Base-by-base conservation (phyloP, 352 stramenopile species). In the Globisporangium echinulatum region DNA sequence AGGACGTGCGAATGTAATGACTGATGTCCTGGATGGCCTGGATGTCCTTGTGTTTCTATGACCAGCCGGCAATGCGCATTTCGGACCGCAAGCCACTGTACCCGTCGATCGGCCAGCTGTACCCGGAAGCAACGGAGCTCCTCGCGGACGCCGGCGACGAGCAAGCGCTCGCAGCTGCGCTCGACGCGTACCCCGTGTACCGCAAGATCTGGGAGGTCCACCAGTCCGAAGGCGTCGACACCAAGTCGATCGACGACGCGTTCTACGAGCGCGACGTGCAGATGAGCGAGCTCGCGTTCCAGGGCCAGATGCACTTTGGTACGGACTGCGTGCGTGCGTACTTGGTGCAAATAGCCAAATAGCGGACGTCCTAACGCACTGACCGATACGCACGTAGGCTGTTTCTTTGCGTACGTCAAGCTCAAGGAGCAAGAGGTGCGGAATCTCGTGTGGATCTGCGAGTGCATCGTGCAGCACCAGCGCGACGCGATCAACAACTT, bases 351-450 rank as follows among this genome's bases (percentile, higher is more conserved):
- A 6, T 52, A 11, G 15, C 25, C 25, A 33, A 33, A 33, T 33
- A 33, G 25, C 25, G 25, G 3, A 3, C 25, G 25, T 33, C 25
- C 25, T 33, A 33, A 14, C 25, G 5, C 19, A 17, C 49, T 53
- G 4, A 44, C 14, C 3, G 0, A n/a, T 39, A 5, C 15, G 49
- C 13, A 13, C 42, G 7, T 55, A 87, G 78, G 74, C 8, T 92
- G 87, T 64, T 99, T 99, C 77, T 99, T 99, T 82, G 95, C 96
- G 51, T 99, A 99, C 77, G 92, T 99, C 47, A 99, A 99, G 85
- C 85, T 99, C 59, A 99, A 99, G 91, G 96, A 99, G 76, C 96
- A 99, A 81, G 97, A 99, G 70, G 98, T 99, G 67, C 91, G 97
- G 66, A 99, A 99, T 79, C 87, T 99, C 58, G 96, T 99, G 56